Evolutionary conservation across 2,329 filamentous ascomycete species (phyloP).

Genomic region (Xylariaceae sp.): DNA sequence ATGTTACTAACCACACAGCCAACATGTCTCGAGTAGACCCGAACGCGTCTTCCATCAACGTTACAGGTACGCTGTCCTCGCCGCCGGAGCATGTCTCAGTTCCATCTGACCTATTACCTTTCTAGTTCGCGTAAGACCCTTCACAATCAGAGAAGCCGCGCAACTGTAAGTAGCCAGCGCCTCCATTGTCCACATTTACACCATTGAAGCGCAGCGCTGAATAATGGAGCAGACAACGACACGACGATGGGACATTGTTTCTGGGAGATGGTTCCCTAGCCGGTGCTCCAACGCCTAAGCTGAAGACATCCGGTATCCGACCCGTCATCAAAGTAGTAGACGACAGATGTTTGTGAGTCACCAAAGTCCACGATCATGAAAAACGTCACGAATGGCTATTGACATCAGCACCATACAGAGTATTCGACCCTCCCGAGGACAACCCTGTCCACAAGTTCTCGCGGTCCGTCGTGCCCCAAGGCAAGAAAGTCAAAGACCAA

Average conservation of each 20-base stretch:
- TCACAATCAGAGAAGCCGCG: slow-evolving; percentile 88
- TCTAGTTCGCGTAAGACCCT: slow-evolving; percentile 64
- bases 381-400: not conserved
- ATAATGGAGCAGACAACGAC: slow-evolving; percentile 46
- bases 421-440: slow-evolving; percentile 96
- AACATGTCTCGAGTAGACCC: slow-evolving; percentile 35
- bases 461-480: slow-evolving; percentile 71
- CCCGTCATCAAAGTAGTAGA: slow-evolving; percentile 95
- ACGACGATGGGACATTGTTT: slow-evolving; percentile 84
- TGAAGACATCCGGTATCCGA: slow-evolving; percentile 80
- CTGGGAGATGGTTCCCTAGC: slow-evolving; percentile 96
- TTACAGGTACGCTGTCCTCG: slow-evolving; percentile 43
- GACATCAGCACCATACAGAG: slow-evolving; percentile 44
- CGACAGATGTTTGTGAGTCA: slow-evolving; percentile 84
- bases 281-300: slow-evolving; percentile 76
- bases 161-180: slow-evolving; percentile 58
- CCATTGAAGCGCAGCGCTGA: not conserved
- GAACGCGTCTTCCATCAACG: slow-evolving; percentile 55
- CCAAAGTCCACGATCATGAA: not conserved
- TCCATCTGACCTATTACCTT: not conserved
- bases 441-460: slow-evolving; percentile 86
- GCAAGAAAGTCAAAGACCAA: slow-evolving; percentile 94
- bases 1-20: slow-evolving; percentile 2
- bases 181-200: no score
- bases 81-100: not conserved